phyloP scores from a whole-genome alignment of 371 early-diverging fungal species.

The Apophysomyces elegans region DNA sequence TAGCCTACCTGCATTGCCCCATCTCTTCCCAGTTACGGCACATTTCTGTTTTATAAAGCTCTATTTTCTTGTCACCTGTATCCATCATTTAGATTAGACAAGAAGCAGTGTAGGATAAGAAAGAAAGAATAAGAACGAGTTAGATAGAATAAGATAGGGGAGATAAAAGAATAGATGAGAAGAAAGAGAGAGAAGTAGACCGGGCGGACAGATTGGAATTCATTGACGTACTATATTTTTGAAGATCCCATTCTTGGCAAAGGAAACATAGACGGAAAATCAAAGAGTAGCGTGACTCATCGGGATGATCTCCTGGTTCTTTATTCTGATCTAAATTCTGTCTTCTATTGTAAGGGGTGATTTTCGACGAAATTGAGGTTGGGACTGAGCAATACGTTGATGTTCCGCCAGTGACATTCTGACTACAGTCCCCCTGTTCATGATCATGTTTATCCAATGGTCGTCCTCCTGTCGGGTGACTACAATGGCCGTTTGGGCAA shows the following conservation, averaged over 20 bases:
- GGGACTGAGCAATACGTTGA: slow-evolving; percentile 8
- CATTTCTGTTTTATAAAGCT: slow-evolving; percentile 96
- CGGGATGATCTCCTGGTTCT: slow-evolving; percentile 1
- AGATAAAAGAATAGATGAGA: slow-evolving; percentile 7
- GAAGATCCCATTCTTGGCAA: background rate
- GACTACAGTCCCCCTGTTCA: slow-evolving; percentile 8
- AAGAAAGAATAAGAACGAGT: slow-evolving; percentile 6
- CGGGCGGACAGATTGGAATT: slow-evolving; percentile 6
- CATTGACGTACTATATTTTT: background rate
- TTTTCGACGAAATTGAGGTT: slow-evolving; percentile 9
- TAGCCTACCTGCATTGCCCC: slow-evolving; percentile 77
- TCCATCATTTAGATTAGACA: slow-evolving; percentile 4
- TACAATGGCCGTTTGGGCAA: background rate
- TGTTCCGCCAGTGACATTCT: slow-evolving; percentile 8
- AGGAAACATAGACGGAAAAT: slow-evolving; percentile 8
- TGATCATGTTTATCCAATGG: slow-evolving; percentile 6
- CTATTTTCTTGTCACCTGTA: slow-evolving; percentile 34
- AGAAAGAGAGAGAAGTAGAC: background rate
- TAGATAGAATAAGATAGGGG: slow-evolving; percentile 4
- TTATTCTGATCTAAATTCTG: background rate
- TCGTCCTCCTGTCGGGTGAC: slow-evolving; percentile 1
- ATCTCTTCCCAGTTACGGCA: slow-evolving; percentile 91
- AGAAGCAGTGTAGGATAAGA: slow-evolving; percentile 12
- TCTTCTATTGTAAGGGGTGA: background rate
- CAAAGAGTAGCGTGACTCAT: slow-evolving; percentile 5